phyloP scores from a whole-genome alignment of 345 rosid species.

The Lepidium sativum region DNA sequence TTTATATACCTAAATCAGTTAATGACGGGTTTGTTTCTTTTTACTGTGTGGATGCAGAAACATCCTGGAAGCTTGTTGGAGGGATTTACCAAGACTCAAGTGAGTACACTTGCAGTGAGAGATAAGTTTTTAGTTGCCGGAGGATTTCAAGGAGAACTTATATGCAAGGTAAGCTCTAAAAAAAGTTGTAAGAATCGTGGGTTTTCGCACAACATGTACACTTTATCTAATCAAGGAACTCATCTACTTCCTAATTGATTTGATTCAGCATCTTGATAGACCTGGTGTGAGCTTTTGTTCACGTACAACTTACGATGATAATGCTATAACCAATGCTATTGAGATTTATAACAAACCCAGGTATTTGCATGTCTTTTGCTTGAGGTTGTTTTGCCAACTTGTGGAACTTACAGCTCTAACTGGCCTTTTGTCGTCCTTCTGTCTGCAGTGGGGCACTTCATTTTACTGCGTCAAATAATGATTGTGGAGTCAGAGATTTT shows the following conservation, averaged over 20 bases:
- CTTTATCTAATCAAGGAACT: too few species aligned
- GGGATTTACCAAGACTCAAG: conserved; percentile 50
- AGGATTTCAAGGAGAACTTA: conserved; percentile 59
- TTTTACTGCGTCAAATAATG: conserved; percentile 76
- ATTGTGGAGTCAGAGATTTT: conserved; percentile 73
- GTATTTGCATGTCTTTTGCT: conserved; percentile 29
- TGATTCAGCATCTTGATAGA: conserved; percentile 66
- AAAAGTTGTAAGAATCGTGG: background rate
- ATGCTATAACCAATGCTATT: conserved; percentile 93
- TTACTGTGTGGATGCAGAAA: conserved; percentile 29
- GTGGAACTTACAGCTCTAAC: conserved; percentile 1
- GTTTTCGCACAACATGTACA: too few species aligned
- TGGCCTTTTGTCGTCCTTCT: background rate
- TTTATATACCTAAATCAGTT: background rate
- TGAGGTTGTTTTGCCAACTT: background rate
- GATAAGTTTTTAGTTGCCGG: conserved; percentile 49
- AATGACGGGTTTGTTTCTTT: background rate
- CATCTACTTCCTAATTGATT: too few species aligned
- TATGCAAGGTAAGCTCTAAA: conserved; percentile 40
- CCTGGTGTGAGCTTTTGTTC: conserved; percentile 86
- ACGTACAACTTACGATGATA: conserved; percentile 85
- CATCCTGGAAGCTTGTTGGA: conserved; percentile 48
- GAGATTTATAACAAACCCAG: conserved; percentile 72
- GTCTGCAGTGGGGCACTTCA: conserved; percentile 58
- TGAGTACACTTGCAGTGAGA: conserved; percentile 51